Conservation (phyloP, 768 basidiomycete species). For the Tephrocybe sp. region DNA sequence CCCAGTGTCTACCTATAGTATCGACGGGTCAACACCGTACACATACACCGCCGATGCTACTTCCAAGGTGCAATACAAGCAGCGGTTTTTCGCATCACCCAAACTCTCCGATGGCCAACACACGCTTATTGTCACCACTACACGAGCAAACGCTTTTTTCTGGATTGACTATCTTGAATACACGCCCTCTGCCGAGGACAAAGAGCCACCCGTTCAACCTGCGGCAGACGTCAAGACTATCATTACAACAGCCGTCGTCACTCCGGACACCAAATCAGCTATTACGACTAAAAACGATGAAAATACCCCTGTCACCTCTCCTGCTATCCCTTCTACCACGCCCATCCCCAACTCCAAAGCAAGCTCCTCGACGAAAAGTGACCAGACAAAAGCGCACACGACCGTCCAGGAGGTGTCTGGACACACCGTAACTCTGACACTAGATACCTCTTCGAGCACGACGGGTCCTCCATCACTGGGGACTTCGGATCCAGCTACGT, state of each 20-base stretch:
- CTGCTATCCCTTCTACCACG: neutral
- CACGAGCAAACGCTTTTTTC: conserved; percentile 11
- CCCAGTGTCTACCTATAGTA: conserved; percentile 10
- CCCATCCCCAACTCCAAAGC: neutral
- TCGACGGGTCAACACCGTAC: conserved; percentile 5
- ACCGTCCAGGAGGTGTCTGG: neutral
- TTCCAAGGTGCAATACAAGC: conserved; percentile 7
- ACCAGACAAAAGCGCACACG: neutral
- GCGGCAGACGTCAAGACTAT: neutral
- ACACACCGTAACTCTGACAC: neutral
- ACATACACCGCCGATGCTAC: neutral
- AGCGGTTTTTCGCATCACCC: conserved; percentile 16
- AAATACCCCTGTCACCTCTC: neutral
- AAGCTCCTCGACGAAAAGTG: neutral
- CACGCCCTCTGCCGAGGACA: neutral
- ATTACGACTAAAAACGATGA: neutral
- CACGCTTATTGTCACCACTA: conserved; percentile 19
- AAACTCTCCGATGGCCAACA: conserved; percentile 16
- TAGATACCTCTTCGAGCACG: neutral
- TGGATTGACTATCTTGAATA: conserved; percentile 15
- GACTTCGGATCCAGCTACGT: no score
- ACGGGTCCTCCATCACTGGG: no score
- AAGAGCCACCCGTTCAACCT: neutral
- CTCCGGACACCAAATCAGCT: neutral
- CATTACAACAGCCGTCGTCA: neutral